These are phyloP conservation scores for Acanthamoeba lenticulata DNA, from an alignment of 208 protist genomes.

Conservation along the genomic window DNA sequence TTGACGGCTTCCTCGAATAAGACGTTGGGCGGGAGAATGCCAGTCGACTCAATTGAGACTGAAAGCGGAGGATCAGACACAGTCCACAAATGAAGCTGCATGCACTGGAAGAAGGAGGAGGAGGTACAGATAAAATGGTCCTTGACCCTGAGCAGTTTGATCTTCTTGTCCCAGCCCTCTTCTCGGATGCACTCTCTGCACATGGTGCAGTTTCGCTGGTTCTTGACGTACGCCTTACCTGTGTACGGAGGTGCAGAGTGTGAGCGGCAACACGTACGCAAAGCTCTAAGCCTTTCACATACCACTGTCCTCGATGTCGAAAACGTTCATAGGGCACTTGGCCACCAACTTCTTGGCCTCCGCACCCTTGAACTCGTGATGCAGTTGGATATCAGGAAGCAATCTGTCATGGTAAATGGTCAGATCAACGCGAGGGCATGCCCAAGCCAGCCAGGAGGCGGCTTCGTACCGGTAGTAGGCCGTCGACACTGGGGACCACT, in stretches of 20 bases:
- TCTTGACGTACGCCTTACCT: conserved; percentile 82
- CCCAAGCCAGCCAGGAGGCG: neutral
- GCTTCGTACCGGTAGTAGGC: conserved; percentile 92
- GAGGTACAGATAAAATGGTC: conserved; percentile 91
- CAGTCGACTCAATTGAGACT: conserved; percentile 74
- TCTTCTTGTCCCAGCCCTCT: conserved; percentile 73
- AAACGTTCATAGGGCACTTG: conserved; percentile 94
- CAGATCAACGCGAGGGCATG: conserved; percentile 73
- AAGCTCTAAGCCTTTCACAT: neutral
- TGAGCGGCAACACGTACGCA: neutral
- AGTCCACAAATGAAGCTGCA: neutral
- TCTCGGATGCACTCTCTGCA: conserved; percentile 97
- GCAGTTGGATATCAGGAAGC: conserved; percentile 93
- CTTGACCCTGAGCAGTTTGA: conserved; percentile 81
- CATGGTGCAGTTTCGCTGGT: conserved; percentile 94
- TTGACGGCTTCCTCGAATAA: conserved; percentile 61
- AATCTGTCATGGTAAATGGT: conserved; percentile 75
- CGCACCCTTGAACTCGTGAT: conserved; percentile 84
- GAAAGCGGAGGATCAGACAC: neutral
- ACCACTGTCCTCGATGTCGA: conserved; percentile 91
- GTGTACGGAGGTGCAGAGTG: neutral
- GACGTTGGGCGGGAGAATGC: conserved; percentile 62
- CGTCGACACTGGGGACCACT: conserved; percentile 97
- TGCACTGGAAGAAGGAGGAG: neutral
- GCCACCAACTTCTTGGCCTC: conserved; percentile 90